These are phyloP conservation scores for Bassia scoparia DNA, from an alignment of 148 eudicot species.

Conservation along the genomic window DNA sequence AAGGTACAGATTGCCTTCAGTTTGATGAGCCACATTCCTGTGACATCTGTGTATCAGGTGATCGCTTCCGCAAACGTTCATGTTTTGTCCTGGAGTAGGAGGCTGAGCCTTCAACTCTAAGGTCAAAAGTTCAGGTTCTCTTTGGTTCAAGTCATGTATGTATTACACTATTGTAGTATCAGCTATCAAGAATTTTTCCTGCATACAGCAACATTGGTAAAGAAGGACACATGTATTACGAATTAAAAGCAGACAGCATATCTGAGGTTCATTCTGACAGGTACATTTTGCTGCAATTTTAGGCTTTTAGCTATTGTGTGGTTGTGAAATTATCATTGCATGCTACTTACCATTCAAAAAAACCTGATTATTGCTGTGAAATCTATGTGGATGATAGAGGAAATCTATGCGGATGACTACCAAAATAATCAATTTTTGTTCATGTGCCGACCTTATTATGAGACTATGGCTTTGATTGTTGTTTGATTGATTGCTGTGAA, in stretches of 20 bases:
- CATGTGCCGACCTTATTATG: too few relatives aligned
- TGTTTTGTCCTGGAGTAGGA: conserved; percentile 52
- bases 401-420: too few relatives aligned
- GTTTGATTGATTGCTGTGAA: too few relatives aligned
- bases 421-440: too few relatives aligned
- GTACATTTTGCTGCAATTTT: too few relatives aligned
- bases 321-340: background rate
- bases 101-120: conserved; percentile 84
- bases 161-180: conserved; percentile 85
- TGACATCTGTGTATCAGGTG: conserved; percentile 55
- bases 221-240: background rate
- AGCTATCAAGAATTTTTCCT: conserved; percentile 76
- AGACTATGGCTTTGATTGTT: too few relatives aligned
- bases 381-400: too few relatives aligned
- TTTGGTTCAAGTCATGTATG: conserved; percentile 55
- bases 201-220: conserved; percentile 20
- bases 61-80: conserved; percentile 77
- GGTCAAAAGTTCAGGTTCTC: conserved; percentile 52
- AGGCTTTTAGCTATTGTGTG: background rate
- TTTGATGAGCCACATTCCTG: conserved; percentile 52
- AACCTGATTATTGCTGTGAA: background rate
- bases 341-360: background rate
- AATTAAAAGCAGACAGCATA: background rate
- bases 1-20: conserved; percentile 58
- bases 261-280: background rate